These are phyloP conservation scores for Populus hybrid DNA, from an alignment of 441 rosid species.

Conservation along the genomic window DNA sequence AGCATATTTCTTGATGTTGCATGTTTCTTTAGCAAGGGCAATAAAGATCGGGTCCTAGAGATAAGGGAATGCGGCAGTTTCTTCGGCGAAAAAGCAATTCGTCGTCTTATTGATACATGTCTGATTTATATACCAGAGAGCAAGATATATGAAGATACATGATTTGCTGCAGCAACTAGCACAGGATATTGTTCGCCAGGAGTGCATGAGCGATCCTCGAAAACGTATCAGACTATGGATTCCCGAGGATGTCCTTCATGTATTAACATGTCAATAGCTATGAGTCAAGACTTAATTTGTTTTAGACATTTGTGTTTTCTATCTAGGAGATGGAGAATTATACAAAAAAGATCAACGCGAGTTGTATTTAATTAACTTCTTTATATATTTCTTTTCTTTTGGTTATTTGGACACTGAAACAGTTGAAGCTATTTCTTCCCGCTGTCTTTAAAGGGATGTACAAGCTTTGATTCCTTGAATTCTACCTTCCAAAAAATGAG, in stretches of 20 bases:
- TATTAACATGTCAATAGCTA: background rate
- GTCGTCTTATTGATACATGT: too few relatives aligned
- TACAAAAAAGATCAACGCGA: background rate
- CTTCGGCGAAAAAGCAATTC: too few relatives aligned
- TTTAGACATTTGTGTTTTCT: background rate
- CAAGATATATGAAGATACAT: background rate
- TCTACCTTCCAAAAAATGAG: background rate
- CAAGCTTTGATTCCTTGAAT: conserved; percentile 2
- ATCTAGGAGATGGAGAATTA: background rate
- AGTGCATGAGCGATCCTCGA: background rate
- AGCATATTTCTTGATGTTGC: background rate
- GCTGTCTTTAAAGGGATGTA: background rate
- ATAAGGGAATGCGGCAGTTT: too few relatives aligned
- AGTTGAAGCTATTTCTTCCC: background rate
- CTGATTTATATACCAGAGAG: background rate
- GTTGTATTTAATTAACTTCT: background rate
- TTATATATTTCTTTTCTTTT: background rate
- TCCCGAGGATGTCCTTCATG: background rate
- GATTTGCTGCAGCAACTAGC: conserved; percentile 4
- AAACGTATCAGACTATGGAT: conserved; percentile 3
- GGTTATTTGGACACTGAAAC: background rate
- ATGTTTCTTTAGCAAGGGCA: background rate
- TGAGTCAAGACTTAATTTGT: background rate
- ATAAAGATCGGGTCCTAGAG: too few relatives aligned
- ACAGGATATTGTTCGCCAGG: conserved; percentile 4